Percentiles rank a stretch among this genome's conserved stretches.
phyloP scores from a whole-genome alignment of 2,329 filamentous ascomycete species.

The Claviceps sp. region DNA sequence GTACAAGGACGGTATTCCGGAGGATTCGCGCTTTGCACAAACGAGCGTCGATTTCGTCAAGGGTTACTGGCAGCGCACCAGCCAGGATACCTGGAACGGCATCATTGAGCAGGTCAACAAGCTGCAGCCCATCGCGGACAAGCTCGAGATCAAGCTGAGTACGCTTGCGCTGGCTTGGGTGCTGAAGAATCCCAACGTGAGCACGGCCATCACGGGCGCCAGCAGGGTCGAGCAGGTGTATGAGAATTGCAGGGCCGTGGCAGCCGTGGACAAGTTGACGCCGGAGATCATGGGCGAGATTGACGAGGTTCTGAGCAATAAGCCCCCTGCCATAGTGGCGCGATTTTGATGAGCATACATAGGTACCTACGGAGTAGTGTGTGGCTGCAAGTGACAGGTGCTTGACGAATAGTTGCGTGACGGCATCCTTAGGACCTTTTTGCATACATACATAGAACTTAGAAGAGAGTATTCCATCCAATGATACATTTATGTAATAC shows the following conservation, averaged over 20 bases:
- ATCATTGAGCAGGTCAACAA: conserved; percentile 46
- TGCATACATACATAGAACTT: not conserved
- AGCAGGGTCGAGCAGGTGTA: conserved; percentile 45
- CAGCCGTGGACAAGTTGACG: conserved; percentile 41
- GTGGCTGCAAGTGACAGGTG: no score
- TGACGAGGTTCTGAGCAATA: conserved; percentile 44
- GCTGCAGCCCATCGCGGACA: conserved; percentile 49
- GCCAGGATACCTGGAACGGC: conserved; percentile 38
- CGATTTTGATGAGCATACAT: conserved; percentile 18
- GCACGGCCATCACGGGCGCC: conserved; percentile 47
- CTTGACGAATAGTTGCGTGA: not conserved
- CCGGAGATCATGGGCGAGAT: conserved; percentile 46
- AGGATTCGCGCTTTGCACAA: conserved; percentile 43
- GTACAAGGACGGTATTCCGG: conserved; percentile 50
- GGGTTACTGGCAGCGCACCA: conserved; percentile 36
- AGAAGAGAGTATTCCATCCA: not conserved
- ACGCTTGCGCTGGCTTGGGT: conserved; percentile 49
- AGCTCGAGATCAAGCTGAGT: conserved; percentile 43
- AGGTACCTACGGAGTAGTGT: not conserved
- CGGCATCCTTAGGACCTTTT: not conserved
- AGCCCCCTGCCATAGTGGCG: conserved; percentile 30
- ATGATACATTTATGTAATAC: no score
- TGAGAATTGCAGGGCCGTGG: conserved; percentile 43
- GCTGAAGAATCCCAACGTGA: conserved; percentile 47
- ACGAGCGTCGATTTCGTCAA: conserved; percentile 43